Evolutionary conservation across 1,139 yeast genomes (phyloP).

Genomic region (Nakaseomyces sp.): DNA sequence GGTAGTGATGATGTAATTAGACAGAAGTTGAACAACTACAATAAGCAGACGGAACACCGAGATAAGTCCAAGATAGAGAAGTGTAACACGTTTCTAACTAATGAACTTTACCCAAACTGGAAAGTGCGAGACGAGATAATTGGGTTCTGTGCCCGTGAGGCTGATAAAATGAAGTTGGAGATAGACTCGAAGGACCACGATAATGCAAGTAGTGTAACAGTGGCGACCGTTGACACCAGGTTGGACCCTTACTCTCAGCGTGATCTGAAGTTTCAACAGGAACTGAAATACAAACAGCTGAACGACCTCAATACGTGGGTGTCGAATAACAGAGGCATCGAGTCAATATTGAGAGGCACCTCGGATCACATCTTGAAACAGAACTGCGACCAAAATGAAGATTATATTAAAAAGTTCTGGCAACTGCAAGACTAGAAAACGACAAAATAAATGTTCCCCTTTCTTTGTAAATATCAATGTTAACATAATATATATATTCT

Average conservation of each 20-base stretch:
- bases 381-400: constrained; percentile 31
- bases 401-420: constrained; percentile 23
- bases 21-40: constrained; percentile 34
- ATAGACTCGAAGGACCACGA: constrained; percentile 16
- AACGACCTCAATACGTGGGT: constrained; percentile 31
- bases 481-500: too few relatives aligned
- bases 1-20: constrained; percentile 38
- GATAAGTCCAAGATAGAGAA: constrained; percentile 4
- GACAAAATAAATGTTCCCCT: background rate
- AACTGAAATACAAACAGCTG: constrained; percentile 26
- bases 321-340: constrained; percentile 35
- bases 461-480: too few relatives aligned
- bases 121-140: constrained; percentile 33
- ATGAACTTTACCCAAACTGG: constrained; percentile 39
- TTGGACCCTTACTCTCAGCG: constrained; percentile 42
- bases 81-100: constrained; percentile 31
- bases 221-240: constrained; percentile 26
- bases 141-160: constrained; percentile 33
- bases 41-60: constrained; percentile 7
- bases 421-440: constrained; percentile 9
- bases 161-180: constrained; percentile 25
- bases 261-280: constrained; percentile 30
- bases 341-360: constrained; percentile 34
- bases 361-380: constrained; percentile 33
- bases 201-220: background rate